These are phyloP conservation scores for Colletotrichum lindemuthianum DNA, from an alignment of 2,329 filamentous ascomycete genomes.

Conservation along the genomic window DNA sequence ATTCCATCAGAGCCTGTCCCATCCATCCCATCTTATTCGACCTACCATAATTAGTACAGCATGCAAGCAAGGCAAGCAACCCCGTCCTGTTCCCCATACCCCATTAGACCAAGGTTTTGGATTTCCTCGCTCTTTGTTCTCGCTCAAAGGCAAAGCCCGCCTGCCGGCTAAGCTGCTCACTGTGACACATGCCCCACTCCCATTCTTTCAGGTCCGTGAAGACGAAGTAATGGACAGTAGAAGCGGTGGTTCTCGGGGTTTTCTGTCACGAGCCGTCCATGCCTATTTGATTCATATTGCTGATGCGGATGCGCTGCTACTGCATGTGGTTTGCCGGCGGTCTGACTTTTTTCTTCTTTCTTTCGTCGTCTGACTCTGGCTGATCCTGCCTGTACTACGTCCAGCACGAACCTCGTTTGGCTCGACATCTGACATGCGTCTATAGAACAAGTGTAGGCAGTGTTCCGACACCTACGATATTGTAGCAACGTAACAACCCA, in stretches of 20 bases:
- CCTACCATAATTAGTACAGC: neutral
- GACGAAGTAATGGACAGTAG: too few species aligned
- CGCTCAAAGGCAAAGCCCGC: conserved; percentile 9
- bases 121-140: conserved; percentile 15
- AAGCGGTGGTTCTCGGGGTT: too few species aligned
- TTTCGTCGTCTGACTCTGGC: too few species aligned
- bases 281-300: too few species aligned
- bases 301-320: too few species aligned
- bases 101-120: conserved; percentile 30
- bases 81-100: conserved; percentile 29
- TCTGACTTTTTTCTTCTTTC: conserved; percentile 13
- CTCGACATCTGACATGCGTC: too few species aligned
- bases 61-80: neutral
- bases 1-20: conserved; percentile 2
- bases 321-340: conserved; percentile 12
- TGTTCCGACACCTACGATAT: too few species aligned
- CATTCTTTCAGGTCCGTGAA: too few species aligned
- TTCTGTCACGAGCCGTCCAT: too few species aligned
- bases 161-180: conserved; percentile 2
- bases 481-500: neutral
- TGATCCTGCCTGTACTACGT: too few species aligned
- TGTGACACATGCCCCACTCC: neutral
- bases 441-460: too few species aligned
- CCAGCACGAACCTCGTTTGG: too few species aligned
- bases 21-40: conserved; percentile 20